Evolutionary conservation across 2,329 filamentous ascomycete genomes (phyloP), one percentile per base, ranked within the genome.

Genomic region (Botrytis pseudocinerea): DNA sequence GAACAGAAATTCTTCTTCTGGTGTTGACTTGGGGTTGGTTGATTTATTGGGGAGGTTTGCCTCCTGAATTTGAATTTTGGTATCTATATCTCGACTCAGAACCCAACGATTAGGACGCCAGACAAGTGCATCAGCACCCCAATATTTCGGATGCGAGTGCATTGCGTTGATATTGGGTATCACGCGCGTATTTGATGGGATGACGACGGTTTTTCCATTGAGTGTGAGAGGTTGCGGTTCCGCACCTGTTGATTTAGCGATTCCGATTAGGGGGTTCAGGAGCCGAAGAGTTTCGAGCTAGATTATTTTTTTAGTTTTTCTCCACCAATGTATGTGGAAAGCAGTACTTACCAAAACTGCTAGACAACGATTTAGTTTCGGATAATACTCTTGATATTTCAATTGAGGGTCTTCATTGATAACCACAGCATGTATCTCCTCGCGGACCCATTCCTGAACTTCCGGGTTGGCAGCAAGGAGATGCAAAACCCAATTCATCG

Each of bases 351-450:
- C 78, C 79, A 86, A 74, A 2, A 84, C 75, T 1, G 83, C 80
- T 2, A 83, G 71, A 62, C 82, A 84, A 22, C 84, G 80, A 61
- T 81, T 82, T 0, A 87, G 77, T 28, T 80, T 82, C 0, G 84
- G 83, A 71, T 83, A 85, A 12, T 81, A 71, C 2, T 77, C 74
- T 6, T 76, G 57, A 69, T 83, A 85, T 20, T 83, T 78, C 79
- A 81, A 82, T 5, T 79, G 75, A 0, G 64, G 18, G 7, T 76
- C 64, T 28, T 76, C 72, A 40, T 76, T 75, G 69, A 72, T 82
- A 80, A 75, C 73, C 7, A 80, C 74, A 22, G 38, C 42, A 28
- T 74, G 54, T 10, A 80, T 69, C 28, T 79, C 78, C 59, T 76
- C 76, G 22, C 72, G 71, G 5, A 79, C 57, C 76, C 75, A 78